Evolutionary conservation across 441 rosid species (phyloP).

Genomic region (Eutrema salsugineum): DNA sequence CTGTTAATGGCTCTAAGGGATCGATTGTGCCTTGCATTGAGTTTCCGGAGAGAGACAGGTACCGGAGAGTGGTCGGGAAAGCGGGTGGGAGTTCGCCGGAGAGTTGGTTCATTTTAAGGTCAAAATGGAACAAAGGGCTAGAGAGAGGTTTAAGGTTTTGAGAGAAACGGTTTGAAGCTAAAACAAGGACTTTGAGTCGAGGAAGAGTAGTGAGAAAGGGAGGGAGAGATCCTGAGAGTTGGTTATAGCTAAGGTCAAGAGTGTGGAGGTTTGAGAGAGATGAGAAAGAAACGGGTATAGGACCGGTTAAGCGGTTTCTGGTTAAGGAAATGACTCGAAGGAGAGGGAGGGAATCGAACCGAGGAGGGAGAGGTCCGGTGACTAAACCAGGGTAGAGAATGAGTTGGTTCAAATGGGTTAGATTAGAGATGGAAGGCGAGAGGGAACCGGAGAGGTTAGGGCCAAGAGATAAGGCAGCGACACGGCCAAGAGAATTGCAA

Average conservation of each 20-base stretch:
- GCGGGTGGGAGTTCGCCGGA: constrained; percentile 43
- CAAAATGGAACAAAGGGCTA: constrained; percentile 57
- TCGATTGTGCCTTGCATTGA: constrained; percentile 60
- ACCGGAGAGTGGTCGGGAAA: constrained; percentile 61
- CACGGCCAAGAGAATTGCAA: constrained; percentile 45
- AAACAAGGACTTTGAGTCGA: constrained; percentile 46
- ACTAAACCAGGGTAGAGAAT: constrained; percentile 64
- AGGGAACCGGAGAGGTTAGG: constrained; percentile 67
- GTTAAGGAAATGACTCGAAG: constrained; percentile 71
- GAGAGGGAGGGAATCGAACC: constrained; percentile 41
- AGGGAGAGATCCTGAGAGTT: constrained; percentile 59
- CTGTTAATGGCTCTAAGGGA: constrained; percentile 39
- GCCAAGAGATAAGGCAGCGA: constrained; percentile 54
- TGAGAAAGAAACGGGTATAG: constrained; percentile 52
- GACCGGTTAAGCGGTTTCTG: constrained; percentile 69
- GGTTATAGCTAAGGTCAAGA: constrained; percentile 77
- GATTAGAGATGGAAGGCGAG: constrained; percentile 51
- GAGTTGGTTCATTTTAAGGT: constrained; percentile 49
- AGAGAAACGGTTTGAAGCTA: constrained; percentile 50
- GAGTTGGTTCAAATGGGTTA: constrained; percentile 61
- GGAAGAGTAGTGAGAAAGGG: constrained; percentile 32
- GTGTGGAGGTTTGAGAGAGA: constrained; percentile 55
- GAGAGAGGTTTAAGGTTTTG: constrained; percentile 36
- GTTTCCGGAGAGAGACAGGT: constrained; percentile 60
- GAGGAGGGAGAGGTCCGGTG: constrained; percentile 71